Evolutionary conservation across 192 early-diverging fungal species (phyloP).

Genomic region (Chytriomyces sp.): DNA sequence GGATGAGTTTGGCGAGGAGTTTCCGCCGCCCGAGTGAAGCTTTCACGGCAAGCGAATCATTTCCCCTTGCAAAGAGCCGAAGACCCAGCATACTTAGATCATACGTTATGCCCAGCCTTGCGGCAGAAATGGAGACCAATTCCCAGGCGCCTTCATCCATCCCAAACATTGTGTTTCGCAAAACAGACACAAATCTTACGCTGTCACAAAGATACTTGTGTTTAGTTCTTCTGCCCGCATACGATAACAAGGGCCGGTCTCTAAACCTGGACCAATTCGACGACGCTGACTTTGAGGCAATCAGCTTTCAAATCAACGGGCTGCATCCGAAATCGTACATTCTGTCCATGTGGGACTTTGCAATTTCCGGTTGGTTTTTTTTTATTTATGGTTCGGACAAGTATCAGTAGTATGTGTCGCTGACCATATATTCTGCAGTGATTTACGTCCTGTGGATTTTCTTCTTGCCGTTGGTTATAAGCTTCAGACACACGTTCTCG

Average conservation of each 20-base stretch:
- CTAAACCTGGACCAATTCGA: not conserved
- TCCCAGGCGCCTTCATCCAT: too few species aligned
- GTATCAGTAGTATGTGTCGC: too few species aligned
- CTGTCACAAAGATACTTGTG: not conserved
- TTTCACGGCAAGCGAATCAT: too few species aligned
- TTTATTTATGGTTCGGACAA: too few species aligned
- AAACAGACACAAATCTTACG: too few species aligned
- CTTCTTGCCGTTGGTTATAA: not conserved
- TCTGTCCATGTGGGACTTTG: not conserved
- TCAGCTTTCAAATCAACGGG: not conserved
- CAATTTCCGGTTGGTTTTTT: not conserved
- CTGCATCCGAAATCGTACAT: conserved; percentile 13
- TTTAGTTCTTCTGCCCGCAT: conserved; percentile 7
- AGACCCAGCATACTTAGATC: too few species aligned
- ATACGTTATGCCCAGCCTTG: too few species aligned
- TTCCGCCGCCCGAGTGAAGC: too few species aligned
- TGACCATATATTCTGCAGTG: not conserved
- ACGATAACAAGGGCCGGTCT: conserved; percentile 9
- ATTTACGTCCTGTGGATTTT: not conserved
- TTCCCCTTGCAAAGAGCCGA: too few species aligned
- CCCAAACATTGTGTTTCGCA: too few species aligned
- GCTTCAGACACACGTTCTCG: not conserved
- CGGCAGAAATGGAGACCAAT: too few species aligned
- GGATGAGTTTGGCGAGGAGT: too few species aligned
- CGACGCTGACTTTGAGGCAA: not conserved